Conservation (phyloP, 495 filamentous ascomycete genomes). For the Xylaria palmicola region DNA sequence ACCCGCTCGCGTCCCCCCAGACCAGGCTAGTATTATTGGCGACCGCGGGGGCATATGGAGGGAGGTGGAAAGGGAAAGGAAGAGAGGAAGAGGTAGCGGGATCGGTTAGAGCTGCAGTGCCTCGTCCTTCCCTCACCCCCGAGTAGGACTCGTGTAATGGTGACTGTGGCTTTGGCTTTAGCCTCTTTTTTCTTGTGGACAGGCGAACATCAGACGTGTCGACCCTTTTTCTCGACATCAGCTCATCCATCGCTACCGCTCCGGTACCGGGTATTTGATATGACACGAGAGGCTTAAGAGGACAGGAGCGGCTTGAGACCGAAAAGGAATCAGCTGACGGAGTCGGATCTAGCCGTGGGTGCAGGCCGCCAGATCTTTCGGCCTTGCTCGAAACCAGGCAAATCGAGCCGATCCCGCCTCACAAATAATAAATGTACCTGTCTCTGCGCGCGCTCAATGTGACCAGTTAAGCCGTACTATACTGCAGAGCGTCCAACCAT, state of each 20-base stretch:
- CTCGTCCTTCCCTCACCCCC: constrained; percentile 3
- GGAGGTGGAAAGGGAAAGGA: not conserved
- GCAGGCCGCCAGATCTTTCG: not conserved
- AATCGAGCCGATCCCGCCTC: constrained; percentile 11
- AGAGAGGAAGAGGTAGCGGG: not conserved
- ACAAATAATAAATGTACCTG: constrained; percentile 5
- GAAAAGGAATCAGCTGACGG: not conserved
- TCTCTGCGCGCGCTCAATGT: constrained; percentile 2
- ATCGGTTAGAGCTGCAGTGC: not conserved
- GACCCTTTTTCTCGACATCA: constrained; percentile 5
- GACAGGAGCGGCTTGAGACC: not conserved
- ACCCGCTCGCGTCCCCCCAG: constrained; percentile 3
- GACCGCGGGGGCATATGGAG: not conserved
- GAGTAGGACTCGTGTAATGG: constrained; percentile 12
- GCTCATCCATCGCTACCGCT: not conserved
- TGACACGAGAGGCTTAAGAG: constrained; percentile 3
- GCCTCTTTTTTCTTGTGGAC: constrained; percentile 8
- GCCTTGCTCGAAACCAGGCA: not conserved
- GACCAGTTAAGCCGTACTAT: not conserved
- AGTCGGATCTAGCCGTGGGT: constrained; percentile 13
- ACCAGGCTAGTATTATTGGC: not conserved
- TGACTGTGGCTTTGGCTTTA: constrained; percentile 3
- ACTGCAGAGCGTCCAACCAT: not conserved
- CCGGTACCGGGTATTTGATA: constrained; percentile 13
- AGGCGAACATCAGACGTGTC: not conserved